phyloP scores from a whole-genome alignment of 352 stramenopile genomes.

The Thalassiosira livingstoniorum region DNA sequence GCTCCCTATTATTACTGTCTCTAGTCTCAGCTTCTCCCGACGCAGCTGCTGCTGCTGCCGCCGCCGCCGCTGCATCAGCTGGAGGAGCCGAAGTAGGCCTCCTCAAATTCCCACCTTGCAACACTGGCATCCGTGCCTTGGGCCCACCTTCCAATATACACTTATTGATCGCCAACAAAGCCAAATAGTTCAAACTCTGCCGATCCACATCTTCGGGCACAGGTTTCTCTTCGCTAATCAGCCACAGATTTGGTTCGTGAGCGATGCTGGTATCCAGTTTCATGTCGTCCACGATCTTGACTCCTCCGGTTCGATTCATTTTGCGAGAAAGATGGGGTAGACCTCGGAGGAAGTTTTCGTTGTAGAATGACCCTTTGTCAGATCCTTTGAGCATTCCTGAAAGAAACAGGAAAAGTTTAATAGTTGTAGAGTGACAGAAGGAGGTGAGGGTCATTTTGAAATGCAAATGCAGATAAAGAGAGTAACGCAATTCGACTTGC shows the following conservation, averaged over 20 bases:
- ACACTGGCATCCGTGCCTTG: conserved; percentile 62
- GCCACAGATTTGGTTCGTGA: conserved; percentile 70
- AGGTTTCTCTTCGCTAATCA: conserved; percentile 61
- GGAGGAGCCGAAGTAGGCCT: neutral
- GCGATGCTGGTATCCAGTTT: conserved; percentile 35
- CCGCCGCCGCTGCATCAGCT: neutral
- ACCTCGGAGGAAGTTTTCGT: conserved; percentile 57
- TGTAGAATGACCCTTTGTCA: conserved; percentile 80
- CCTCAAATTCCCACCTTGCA: neutral
- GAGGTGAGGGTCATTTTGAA: too few relatives aligned
- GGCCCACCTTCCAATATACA: conserved; percentile 58
- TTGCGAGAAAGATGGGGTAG: conserved; percentile 57
- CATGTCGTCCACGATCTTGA: conserved; percentile 44
- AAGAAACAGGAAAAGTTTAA: neutral
- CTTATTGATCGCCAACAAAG: conserved; percentile 29
- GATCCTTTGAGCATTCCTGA: conserved; percentile 74
- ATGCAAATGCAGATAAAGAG: too few relatives aligned
- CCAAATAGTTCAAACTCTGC: conserved; percentile 48
- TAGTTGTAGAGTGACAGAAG: too few relatives aligned
- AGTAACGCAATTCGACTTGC: too few relatives aligned
- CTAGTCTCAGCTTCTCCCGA: neutral
- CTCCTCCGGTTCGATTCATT: conserved; percentile 53
- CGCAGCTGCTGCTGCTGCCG: neutral
- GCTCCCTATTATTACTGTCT: neutral
- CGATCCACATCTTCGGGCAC: conserved; percentile 41